Evolutionary conservation across 192 early-diverging fungal species (phyloP).

Genomic region (Mortierella hygrophila): DNA sequence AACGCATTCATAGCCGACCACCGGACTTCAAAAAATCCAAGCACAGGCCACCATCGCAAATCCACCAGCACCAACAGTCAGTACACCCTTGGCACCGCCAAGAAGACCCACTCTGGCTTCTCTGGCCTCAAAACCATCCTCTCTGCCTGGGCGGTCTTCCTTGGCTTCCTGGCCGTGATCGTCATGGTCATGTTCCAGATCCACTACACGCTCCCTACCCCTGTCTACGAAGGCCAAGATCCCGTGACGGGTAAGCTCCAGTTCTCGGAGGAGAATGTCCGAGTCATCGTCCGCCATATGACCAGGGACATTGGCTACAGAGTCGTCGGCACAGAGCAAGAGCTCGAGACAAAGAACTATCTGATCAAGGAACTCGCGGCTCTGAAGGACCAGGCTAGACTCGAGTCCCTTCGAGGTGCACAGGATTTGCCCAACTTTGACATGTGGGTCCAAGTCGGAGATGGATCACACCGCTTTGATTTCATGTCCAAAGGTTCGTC

Average conservation of each 20-base stretch:
- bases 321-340: constrained; percentile 57
- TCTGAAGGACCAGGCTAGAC: constrained; percentile 7
- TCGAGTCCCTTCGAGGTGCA: constrained; percentile 13
- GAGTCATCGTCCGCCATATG: constrained; percentile 60
- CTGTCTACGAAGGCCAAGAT: constrained; percentile 27
- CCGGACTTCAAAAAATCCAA: background rate
- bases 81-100: background rate
- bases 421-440: constrained; percentile 60
- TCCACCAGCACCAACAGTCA: background rate
- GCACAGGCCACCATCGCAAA: constrained; percentile 1
- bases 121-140: constrained; percentile 12
- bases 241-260: constrained; percentile 38
- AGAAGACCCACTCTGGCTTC: constrained; percentile 2
- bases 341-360: constrained; percentile 46
- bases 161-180: constrained; percentile 21
- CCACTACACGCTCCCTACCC: constrained; percentile 30
- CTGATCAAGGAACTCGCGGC: constrained; percentile 27
- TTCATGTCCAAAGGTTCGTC: constrained; percentile 72
- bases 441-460: constrained; percentile 64
- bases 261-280: constrained; percentile 67
- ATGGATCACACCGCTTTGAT: constrained; percentile 75
- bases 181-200: constrained; percentile 4
- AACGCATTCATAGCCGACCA: background rate
- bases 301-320: constrained; percentile 70
- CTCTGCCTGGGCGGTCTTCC: constrained; percentile 7